Evolutionary conservation across 352 stramenopile species (phyloP), one percentile per base, ranked within the genome.

Genomic region (Phytophthora syringae): DNA sequence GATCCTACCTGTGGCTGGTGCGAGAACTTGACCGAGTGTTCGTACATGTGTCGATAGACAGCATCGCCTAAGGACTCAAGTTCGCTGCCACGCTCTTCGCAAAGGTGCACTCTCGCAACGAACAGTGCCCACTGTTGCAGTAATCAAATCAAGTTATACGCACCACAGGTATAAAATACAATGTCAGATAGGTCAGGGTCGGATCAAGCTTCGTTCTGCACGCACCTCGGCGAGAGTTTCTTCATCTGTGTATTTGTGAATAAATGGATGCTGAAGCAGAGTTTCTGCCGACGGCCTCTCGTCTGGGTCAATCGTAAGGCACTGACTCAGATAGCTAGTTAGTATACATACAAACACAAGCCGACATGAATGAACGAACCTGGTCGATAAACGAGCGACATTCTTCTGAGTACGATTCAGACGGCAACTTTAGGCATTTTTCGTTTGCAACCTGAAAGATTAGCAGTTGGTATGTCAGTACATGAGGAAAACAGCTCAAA

Each of bases 1-100:
- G 9, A 51, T 22, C 36, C n/a, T 75, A 92, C 84, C 82, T 94
- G 88, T 9, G 88, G 86, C 45, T 89, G 74, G 30, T 76, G 88
- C 20, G 86, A 89, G 24, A 92, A 86, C 48, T 91, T 90, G 9
- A 89, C 80, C 22, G 75, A 89, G 25, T 81, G 79, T 52, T 93
- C 79, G 59, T 93, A 91, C 51, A 93, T 81, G 49, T 93, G 84
- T 15, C 80, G 78, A 74, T 93, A 90, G 13, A 91, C 86, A 36
- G 84, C 84, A n/a, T 94, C 86, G 22, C 79, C 72, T 6, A 94
- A 66, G 32, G 82, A 76, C 51, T 90, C 75, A 27, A 94, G 54
- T n/a, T 94, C 86, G 40, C 42, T 64, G 13, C 50, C 53, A 20
- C 73, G 62, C 42, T 94, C 79, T 72, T 94, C 84, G 43, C 80